Evolutionary conservation across 257 asterid genomes (phyloP).

Genomic region (Striga asiatica): DNA sequence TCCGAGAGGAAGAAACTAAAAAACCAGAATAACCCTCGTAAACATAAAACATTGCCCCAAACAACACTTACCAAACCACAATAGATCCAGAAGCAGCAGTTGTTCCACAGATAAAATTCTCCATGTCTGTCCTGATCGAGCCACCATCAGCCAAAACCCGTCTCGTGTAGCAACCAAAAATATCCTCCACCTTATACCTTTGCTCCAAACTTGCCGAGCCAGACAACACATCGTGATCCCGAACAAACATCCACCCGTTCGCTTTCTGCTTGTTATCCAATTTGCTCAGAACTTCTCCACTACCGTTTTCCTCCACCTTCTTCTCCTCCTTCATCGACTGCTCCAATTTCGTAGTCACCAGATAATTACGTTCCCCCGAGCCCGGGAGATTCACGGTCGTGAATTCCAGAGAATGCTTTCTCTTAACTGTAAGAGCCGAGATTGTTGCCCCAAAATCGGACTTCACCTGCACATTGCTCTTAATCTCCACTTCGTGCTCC

Average conservation of each 20-base stretch:
- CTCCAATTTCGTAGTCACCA: slow-evolving; percentile 30
- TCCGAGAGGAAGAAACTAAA: not conserved
- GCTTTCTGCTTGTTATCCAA: slow-evolving; percentile 33
- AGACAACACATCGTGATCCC: slow-evolving; percentile 44
- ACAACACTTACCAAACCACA: not conserved
- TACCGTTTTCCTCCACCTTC: slow-evolving; percentile 16
- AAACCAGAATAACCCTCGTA: not conserved
- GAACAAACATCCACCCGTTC: slow-evolving; percentile 58
- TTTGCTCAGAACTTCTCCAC: slow-evolving; percentile 15
- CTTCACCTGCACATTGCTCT: slow-evolving; percentile 21
- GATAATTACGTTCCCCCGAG: slow-evolving; percentile 18
- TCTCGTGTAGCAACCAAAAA: slow-evolving; percentile 34
- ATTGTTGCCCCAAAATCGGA: slow-evolving; percentile 17
- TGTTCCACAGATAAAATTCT: slow-evolving; percentile 30
- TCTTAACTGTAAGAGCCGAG: slow-evolving; percentile 8
- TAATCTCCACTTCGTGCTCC: slow-evolving; percentile 38
- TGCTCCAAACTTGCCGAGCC: slow-evolving; percentile 48
- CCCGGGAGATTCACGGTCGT: slow-evolving; percentile 25
- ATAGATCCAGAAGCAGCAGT: not conserved
- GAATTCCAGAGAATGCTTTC: slow-evolving; percentile 41
- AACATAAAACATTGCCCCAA: not conserved
- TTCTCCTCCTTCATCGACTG: slow-evolving; percentile 35
- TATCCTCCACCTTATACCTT: slow-evolving; percentile 25
- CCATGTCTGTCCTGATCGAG: slow-evolving; percentile 19
- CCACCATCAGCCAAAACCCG: slow-evolving; percentile 36